Conservation (phyloP, 768 basidiomycete genomes). For the Trametes cinnabarina region DNA sequence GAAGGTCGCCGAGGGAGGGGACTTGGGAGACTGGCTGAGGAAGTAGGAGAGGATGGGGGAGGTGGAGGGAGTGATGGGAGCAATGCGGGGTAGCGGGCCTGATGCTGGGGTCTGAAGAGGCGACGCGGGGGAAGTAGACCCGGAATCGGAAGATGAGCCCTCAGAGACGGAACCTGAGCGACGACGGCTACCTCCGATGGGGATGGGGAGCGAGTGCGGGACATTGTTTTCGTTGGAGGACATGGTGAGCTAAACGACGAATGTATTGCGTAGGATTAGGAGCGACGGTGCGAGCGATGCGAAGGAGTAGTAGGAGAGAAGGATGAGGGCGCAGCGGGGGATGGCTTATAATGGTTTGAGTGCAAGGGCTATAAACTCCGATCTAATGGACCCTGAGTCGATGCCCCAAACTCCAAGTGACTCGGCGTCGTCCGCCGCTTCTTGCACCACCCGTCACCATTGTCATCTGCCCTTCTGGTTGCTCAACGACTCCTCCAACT, state of each 20-base stretch:
- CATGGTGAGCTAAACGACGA: conserved; percentile 13
- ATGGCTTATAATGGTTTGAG: conserved; percentile 11
- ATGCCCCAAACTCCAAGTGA: conserved; percentile 5
- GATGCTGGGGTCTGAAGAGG: conserved; percentile 50
- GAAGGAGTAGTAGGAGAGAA: not conserved
- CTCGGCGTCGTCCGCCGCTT: conserved; percentile 8
- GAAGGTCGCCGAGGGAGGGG: conserved; percentile 44
- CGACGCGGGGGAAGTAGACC: conserved; percentile 47
- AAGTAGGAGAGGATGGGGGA: conserved; percentile 76
- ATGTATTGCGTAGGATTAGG: not conserved
- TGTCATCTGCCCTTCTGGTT: not conserved
- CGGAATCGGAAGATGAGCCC: conserved; percentile 19
- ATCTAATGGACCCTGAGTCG: conserved; percentile 17
- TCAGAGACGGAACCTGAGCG: conserved; percentile 62
- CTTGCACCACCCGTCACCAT: conserved; percentile 7
- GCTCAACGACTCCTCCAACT: no score
- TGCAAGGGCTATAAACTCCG: conserved; percentile 14
- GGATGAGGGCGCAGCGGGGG: not conserved
- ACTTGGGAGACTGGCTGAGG: conserved; percentile 54
- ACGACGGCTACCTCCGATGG: conserved; percentile 43
- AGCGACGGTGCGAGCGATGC: not conserved
- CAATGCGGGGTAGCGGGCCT: conserved; percentile 40
- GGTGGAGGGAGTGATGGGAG: conserved; percentile 52
- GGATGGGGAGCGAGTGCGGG: conserved; percentile 66
- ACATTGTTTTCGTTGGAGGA: conserved; percentile 27